Evolutionary conservation across 2,329 filamentous ascomycete genomes (phyloP).

Genomic region (Colletotrichum zoysiae): DNA sequence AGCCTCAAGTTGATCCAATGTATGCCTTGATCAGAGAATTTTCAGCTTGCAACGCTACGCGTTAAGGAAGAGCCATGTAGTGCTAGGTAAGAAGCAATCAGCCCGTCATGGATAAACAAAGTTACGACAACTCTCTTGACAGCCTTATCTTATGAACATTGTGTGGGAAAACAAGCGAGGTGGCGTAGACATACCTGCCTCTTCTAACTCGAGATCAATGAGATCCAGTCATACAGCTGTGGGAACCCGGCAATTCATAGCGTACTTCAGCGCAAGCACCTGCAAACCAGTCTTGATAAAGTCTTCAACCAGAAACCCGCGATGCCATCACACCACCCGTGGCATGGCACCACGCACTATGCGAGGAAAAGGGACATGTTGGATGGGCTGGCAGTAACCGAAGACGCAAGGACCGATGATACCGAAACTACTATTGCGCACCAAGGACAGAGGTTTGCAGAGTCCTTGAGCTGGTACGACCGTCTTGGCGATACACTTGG

Average conservation of each 20-base stretch:
- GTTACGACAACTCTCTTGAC: background rate
- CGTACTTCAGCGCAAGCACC: background rate
- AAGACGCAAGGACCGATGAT: background rate
- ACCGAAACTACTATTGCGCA: background rate
- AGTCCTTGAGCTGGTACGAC: background rate
- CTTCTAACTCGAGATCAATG: background rate
- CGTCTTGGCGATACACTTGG: background rate
- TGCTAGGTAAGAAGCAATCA: background rate
- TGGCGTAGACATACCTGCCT: too few relatives aligned
- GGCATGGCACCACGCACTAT: too few relatives aligned
- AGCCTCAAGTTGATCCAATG: background rate
- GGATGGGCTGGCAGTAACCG: background rate
- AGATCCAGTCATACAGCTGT: background rate
- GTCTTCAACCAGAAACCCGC: too few relatives aligned
- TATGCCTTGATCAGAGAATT: background rate
- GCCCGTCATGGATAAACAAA: too few relatives aligned
- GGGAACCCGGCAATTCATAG: background rate
- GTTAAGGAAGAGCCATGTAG: background rate
- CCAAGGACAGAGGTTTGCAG: background rate
- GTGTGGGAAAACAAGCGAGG: too few relatives aligned
- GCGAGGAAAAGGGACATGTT: background rate
- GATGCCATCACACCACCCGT: too few relatives aligned
- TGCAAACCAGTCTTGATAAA: background rate
- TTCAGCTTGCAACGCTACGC: background rate
- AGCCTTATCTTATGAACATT: background rate